Percentiles rank a stretch among this genome's conserved stretches.
These are phyloP conservation scores for Hysterangium stoloniferum DNA, from an alignment of 768 basidiomycete species.

Conservation along the genomic window DNA sequence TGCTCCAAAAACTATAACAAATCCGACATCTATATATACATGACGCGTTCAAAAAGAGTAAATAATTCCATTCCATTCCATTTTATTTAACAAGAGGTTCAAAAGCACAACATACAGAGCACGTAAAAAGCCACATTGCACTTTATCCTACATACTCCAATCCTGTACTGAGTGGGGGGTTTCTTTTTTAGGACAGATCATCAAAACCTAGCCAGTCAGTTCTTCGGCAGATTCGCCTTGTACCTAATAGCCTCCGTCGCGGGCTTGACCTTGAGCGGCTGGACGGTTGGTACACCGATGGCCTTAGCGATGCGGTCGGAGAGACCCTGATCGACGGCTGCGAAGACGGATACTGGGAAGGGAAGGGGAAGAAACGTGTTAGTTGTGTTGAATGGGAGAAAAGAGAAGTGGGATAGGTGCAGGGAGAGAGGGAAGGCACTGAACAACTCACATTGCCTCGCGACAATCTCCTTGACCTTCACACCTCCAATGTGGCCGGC, in stretches of 20 bases:
- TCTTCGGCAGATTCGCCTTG: slow-evolving; percentile 25
- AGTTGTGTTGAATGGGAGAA: no score
- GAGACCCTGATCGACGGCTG: slow-evolving; percentile 66
- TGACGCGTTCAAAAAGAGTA: no score
- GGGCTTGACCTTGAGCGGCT: slow-evolving; percentile 53
- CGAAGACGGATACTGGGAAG: slow-evolving; percentile 63
- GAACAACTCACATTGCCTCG: slow-evolving; percentile 51
- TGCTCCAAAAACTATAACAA: no score
- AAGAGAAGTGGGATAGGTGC: not conserved
- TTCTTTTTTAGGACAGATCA: no score
- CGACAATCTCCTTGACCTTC: slow-evolving; percentile 53
- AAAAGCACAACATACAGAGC: no score
- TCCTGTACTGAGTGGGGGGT: no score
- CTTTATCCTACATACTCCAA: no score
- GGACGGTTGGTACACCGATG: slow-evolving; percentile 49
- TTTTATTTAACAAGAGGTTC: no score
- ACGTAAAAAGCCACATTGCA: no score
- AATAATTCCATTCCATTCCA: no score
- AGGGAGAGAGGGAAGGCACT: not conserved
- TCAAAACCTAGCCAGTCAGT: no score
- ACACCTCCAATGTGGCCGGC: slow-evolving; percentile 52
- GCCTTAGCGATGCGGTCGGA: slow-evolving; percentile 75
- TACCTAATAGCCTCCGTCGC: slow-evolving; percentile 51
- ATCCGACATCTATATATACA: no score
- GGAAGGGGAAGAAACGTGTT: not conserved